Evolutionary conservation across 805 yeast genomes (phyloP), one percentile per base, ranked within the genome.

Genomic region (Starmerella bacillaris): DNA sequence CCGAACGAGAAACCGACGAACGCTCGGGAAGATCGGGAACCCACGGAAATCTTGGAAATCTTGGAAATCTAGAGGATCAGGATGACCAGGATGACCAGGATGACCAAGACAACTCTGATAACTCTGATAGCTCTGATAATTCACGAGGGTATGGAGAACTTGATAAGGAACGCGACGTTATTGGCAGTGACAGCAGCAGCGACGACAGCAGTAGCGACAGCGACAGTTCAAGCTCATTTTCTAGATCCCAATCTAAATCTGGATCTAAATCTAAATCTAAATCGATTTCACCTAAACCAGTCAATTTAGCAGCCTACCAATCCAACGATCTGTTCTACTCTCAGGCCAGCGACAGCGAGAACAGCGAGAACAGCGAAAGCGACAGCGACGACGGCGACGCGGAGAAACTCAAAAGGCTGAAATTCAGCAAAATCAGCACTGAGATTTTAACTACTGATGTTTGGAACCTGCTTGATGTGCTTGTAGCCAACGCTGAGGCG

Each of bases 391-490:
- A 31, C 11, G 43, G 41, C 11, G 52, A 44, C 7, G 53, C 41
- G 27, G 45, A 41, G 36, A 37, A 37, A 18, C 37, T 31, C 27
- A 41, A 18, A 26, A 40, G 17, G 35, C 29, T 21, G 40, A 45
- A 29, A 44, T 50, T 24, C 47, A 73, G 82, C 1, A 74, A 72
- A 37, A 65, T 76, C 46, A 83, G 94, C 4, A 80, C 94, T 2
- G 96, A 89, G 53, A 75, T 89, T 29, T 61, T 89, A 32, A 71
- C 86, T 27, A 80, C 89, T 3, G 96, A 86, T 51, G 84, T 83
- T 6, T 86, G 95, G 94, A 77, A 92, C 2, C 63, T 89, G 26
- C 78, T 94, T 2, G 93, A 84, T 46, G 74, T 92, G 1, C 74
- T 89, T 37, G 74, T 86, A 74, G 84, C 78, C 45, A 70, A 73